A percentile compares a stretch with the other conserved stretches of the same genome.
phyloP scores from a whole-genome alignment of 768 basidiomycete genomes.

The Mycena kentingensis region DNA sequence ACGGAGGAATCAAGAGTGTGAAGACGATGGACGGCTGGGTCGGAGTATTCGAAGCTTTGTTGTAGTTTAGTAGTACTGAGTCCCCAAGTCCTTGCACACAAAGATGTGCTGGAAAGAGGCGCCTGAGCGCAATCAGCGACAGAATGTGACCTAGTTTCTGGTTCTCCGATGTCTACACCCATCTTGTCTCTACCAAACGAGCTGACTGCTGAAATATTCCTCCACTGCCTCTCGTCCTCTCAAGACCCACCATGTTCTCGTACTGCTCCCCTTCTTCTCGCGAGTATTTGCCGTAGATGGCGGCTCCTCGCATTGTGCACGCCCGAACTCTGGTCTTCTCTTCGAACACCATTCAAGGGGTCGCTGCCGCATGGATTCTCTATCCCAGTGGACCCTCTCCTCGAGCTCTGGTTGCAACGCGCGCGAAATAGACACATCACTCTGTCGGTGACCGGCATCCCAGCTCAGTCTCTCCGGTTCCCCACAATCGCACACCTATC shows the following conservation, averaged over 20 bases:
- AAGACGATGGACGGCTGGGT: conserved; percentile 37
- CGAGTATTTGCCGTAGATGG: conserved; percentile 30
- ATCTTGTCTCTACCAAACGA: neutral
- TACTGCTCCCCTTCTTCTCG: conserved; percentile 26
- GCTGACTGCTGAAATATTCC: conserved; percentile 3
- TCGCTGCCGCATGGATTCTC: too few species aligned
- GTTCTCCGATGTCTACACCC: too few species aligned
- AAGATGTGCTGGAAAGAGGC: too few species aligned
- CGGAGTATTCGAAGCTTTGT: conserved; percentile 23
- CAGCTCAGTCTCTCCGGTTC: too few species aligned
- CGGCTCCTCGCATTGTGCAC: conserved; percentile 20
- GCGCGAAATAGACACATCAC: too few species aligned
- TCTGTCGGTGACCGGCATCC: too few species aligned
- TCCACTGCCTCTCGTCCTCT: conserved; percentile 1
- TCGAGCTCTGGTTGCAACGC: conserved; percentile 7
- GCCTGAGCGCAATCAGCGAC: too few species aligned
- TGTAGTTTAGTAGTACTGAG: too few species aligned
- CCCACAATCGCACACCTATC: too few species aligned
- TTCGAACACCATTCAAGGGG: conserved; percentile 20
- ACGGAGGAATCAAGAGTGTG: conserved; percentile 24
- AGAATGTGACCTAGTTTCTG: too few species aligned
- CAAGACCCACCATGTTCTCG: neutral
- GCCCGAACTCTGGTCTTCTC: conserved; percentile 29
- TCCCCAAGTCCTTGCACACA: too few species aligned
- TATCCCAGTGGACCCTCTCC: neutral